Evolutionary conservation across 2,329 filamentous ascomycete species (phyloP), one percentile per base, ranked within the genome.

Genomic region (Fusarium compactum): DNA sequence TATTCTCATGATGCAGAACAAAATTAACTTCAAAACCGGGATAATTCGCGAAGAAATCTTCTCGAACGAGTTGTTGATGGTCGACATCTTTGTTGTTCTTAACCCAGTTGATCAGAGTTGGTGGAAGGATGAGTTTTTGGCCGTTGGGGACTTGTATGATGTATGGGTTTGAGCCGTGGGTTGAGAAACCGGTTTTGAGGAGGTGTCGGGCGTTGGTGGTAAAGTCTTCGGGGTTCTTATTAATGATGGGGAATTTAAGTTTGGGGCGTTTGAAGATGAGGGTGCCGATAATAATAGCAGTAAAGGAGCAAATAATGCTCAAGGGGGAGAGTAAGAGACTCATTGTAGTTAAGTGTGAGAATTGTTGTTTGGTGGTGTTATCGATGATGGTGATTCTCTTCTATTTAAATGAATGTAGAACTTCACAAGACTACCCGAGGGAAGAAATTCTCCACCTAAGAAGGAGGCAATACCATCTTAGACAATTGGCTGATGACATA

Each of bases 11-110:
- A 1, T 59, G 50, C 4, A 59, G 20, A 11, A 45, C 50, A 27
- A 22, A 14, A 2, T 59, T n/a, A 2, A 10, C 38, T 1, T 59
- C 38, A 18, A 56, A 59, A 0, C 56, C 50, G 1, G 56, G 56
- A 6, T 56, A 56, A 2, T 5, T 27, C 3, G 56, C 56, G 27
- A 59, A 59, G 38, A 56, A 59, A 2, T 56, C 56, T 2, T 59
- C 50, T 22, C 56, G 22, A 0, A 44, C 6, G 0, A 59, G 56
- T 14, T 59, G 56, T 9, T 59, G 29, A 1, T 59, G 50, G 3
- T 59, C 50, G 8, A 56, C 1, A 5, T 59, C 34, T 7, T 45
- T 59, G n/a, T 56, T 59, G 22, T 44, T 44, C 3, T 56, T 59
- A 7, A 30, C 48, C 56, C 56, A 59, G 5, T 12, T 7, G 3